phyloP scores from a whole-genome alignment of 2,329 filamentous ascomycete genomes.

The Aquanectria penicillioides region DNA sequence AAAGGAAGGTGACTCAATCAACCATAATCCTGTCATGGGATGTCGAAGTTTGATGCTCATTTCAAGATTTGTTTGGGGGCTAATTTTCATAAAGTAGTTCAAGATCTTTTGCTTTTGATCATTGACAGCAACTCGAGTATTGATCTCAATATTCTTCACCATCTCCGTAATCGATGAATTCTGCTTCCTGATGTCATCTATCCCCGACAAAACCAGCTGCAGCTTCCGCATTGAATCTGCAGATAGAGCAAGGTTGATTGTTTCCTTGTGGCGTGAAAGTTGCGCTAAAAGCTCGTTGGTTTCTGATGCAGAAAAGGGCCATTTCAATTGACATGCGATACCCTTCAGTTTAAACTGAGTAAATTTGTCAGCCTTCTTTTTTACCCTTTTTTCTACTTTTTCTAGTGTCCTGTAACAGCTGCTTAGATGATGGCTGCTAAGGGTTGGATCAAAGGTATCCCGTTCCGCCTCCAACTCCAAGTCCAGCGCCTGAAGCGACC shows the following conservation, averaged over 20 bases:
- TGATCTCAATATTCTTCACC: conserved; percentile 8
- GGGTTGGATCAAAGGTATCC: not conserved
- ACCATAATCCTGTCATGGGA: conserved; percentile 13
- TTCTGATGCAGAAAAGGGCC: conserved; percentile 24
- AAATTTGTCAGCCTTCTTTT: conserved; percentile 1
- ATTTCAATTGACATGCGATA: conserved; percentile 16
- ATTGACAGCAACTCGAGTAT: conserved; percentile 1
- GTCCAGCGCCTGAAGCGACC: conserved; percentile 6
- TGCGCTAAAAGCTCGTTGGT: conserved; percentile 14
- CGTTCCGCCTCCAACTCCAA: conserved; percentile 10
- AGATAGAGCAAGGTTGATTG: conserved; percentile 9
- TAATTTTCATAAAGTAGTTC: conserved; percentile 2
- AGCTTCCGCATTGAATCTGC: conserved; percentile 24
- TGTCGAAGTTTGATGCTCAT: conserved; percentile 20
- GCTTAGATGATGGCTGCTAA: conserved; percentile 7
- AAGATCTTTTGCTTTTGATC: not conserved
- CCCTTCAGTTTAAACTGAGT: not conserved
- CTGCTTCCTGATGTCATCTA: not conserved
- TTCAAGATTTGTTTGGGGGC: not conserved
- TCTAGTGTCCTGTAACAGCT: conserved; percentile 6
- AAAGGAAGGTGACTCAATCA: conserved; percentile 2
- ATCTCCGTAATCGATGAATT: not conserved
- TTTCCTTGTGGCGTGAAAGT: conserved; percentile 25
- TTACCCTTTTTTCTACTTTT: not conserved
- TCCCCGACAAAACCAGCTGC: not conserved